Conservation (phyloP, 2,329 filamentous ascomycete species). For the Neofusicoccum parvum region DNA sequence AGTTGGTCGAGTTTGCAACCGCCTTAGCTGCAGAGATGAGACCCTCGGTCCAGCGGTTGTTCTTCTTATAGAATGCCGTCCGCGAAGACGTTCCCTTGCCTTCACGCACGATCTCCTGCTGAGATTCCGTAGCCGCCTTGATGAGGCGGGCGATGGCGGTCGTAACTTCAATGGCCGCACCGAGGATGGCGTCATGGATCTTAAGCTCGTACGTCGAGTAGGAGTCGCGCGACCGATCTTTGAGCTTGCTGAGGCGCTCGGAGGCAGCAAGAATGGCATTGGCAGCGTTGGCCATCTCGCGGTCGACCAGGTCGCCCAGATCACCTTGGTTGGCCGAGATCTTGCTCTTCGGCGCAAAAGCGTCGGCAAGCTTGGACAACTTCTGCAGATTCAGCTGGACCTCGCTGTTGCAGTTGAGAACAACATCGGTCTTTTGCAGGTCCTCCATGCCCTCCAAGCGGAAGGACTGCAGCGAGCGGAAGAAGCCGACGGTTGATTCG, state of each 20-base stretch:
- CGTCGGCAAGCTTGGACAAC: constrained; percentile 89
- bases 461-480: constrained; percentile 92
- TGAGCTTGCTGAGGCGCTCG: constrained; percentile 84
- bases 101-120: constrained; percentile 94
- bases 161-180: constrained; percentile 90
- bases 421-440: constrained; percentile 91
- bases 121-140: constrained; percentile 88
- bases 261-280: constrained; percentile 93
- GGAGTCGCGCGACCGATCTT: constrained; percentile 93
- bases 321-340: constrained; percentile 78
- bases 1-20: constrained; percentile 90
- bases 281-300: constrained; percentile 88
- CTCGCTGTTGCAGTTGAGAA: constrained; percentile 96
- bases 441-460: constrained; percentile 87
- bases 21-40: constrained; percentile 97
- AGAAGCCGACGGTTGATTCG: constrained; percentile 86
- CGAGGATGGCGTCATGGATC: constrained; percentile 93
- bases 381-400: constrained; percentile 92
- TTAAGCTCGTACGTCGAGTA: constrained; percentile 96
- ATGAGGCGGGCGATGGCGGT: constrained; percentile 92
- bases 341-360: constrained; percentile 88
- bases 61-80: constrained; percentile 99
- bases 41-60: constrained; percentile 98
- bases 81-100: constrained; percentile 84
- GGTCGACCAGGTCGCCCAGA: constrained; percentile 88